Evolutionary conservation across 768 basidiomycete genomes (phyloP).

Genomic region (Piloderma croceum): DNA sequence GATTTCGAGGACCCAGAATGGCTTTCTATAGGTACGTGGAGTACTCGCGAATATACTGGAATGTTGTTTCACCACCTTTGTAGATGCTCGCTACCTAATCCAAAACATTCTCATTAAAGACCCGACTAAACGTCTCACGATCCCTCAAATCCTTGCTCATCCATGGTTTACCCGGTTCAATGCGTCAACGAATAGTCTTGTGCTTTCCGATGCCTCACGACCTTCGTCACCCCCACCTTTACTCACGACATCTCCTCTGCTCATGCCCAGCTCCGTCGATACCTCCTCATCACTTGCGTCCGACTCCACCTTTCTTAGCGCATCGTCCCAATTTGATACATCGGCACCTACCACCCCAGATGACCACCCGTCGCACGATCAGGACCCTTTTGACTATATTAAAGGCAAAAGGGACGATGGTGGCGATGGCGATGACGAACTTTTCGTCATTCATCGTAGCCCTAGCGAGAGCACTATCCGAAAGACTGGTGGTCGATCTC

Average conservation of each 20-base stretch:
- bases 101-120: conserved; percentile 73
- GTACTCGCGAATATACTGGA: not conserved
- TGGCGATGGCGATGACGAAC: no score
- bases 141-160: conserved; percentile 81
- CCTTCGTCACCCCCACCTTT: conserved; percentile 17
- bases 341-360: conserved; percentile 59
- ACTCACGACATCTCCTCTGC: conserved; percentile 26
- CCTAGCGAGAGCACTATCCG: conserved; percentile 58
- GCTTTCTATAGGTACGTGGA: conserved; percentile 70
- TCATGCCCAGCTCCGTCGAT: conserved; percentile 31
- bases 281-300: conserved; percentile 53
- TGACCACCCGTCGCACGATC: conserved; percentile 25
- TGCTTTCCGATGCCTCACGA: conserved; percentile 1
- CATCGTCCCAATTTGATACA: conserved; percentile 19
- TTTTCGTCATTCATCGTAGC: conserved; percentile 40
- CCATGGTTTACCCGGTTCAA: conserved; percentile 64
- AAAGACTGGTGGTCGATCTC: conserved; percentile 34
- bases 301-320: conserved; percentile 31
- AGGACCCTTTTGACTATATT: conserved; percentile 39
- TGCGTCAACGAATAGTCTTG: conserved; percentile 1
- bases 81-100: conserved; percentile 85
- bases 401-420: conserved; percentile 16
- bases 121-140: conserved; percentile 65
- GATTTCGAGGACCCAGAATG: conserved; percentile 91
- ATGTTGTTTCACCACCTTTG: conserved; percentile 9